Base-by-base conservation (phyloP, 306 rosid genomes). In the Boehmeria nivea region DNA sequence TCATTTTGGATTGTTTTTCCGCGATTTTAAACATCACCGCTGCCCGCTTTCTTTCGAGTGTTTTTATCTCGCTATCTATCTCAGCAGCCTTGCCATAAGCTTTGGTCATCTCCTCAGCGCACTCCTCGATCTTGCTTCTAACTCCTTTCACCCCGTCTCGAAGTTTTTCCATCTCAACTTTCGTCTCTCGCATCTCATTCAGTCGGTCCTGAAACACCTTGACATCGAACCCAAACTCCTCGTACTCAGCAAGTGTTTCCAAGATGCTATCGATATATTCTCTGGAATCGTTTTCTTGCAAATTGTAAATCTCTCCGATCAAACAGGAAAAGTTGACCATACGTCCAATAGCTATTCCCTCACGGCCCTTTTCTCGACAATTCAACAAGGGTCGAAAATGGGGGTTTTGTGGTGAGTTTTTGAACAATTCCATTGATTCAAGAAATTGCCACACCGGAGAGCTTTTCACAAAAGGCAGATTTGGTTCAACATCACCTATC, bases 171-270 rank as follows among this genome's bases (percentile, higher is more conserved):
- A 67, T 22, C 48, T 51, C 15, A 12, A 24, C 25, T 68, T 43
- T 60, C 13, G 17, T 43, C 20, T 10, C 31, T 12, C 28, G 42
- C 72, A 59, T 8, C 26, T 24, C 46, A 12, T 14, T 60, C 42
- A 68, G 27, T 6, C 18, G 34, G 43, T n/a, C n/a, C n/a, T n/a
- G n/a, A n/a, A n/a, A n/a, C n/a, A n/a, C n/a, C n/a, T n/a, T n/a
- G n/a, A n/a, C 72, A 43, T 59, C 55, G 34, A 59, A 68, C 60
- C 72, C 72, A 27, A 60, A 0, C 15, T 2, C 20, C 24, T 42
- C 61, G 40, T 51, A 8, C 12, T 59, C 66, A 51, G 3, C 24
- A 13, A 60, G 49, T 51, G 18, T 46, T 33, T 52, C 42, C 12
- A 51, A 26, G 33, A 11, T 33, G 6, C 28, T 43, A 1, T 60